A percentile compares a stretch with the other conserved stretches of the same genome.
These are phyloP conservation scores for Candida easanensis DNA, from an alignment of 805 yeast species.

Conservation along the genomic window DNA sequence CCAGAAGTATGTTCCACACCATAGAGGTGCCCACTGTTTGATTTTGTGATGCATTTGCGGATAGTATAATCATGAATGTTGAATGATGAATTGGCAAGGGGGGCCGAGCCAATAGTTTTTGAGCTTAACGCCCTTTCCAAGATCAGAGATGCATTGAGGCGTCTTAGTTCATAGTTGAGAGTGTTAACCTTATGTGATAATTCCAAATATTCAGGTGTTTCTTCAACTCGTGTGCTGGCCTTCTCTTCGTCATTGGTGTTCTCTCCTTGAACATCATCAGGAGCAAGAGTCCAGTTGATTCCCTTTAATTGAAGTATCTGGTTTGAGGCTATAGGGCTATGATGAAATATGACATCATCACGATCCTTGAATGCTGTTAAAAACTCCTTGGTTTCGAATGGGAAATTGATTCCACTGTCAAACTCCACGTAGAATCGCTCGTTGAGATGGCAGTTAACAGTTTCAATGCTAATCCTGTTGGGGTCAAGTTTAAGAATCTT, in stretches of 20 bases:
- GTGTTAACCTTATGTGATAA: not conserved
- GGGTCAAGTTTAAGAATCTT: slow-evolving; percentile 5
- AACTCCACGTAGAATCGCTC: slow-evolving; percentile 1
- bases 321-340: not conserved
- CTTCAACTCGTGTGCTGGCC: not conserved
- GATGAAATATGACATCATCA: not conserved
- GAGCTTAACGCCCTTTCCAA: not conserved
- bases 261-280: not conserved
- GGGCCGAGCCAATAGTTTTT: not conserved
- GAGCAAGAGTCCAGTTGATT: not conserved
- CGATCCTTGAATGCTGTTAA: not conserved
- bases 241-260: not conserved
- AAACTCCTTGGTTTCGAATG: not conserved
- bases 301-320: not conserved
- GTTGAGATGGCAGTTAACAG: slow-evolving; percentile 1
- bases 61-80: slow-evolving; percentile 4
- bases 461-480: slow-evolving; percentile 8
- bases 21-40: slow-evolving; percentile 7
- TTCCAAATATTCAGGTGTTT: not conserved
- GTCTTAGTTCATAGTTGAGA: not conserved
- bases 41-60: not conserved
- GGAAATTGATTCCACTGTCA: not conserved
- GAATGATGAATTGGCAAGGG: not conserved
- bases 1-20: slow-evolving; percentile 8
- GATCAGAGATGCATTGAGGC: slow-evolving; percentile 1